Evolutionary conservation across 805 yeast species (phyloP).

Genomic region (Suhomyces pyralidae): DNA sequence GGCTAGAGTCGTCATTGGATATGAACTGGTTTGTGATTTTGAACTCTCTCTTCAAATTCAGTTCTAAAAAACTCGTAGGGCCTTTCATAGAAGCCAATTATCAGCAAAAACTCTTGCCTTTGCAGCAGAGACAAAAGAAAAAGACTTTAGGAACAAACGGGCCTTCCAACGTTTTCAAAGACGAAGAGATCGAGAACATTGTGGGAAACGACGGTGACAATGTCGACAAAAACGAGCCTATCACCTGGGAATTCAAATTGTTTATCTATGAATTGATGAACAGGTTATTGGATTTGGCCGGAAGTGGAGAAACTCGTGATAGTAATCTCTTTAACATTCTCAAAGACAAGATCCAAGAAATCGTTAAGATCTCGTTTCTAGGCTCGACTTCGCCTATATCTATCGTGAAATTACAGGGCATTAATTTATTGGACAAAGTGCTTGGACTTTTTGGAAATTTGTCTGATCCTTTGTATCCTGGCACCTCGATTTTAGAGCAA

Average conservation of each 20-base stretch:
- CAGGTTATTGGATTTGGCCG: conserved; percentile 40
- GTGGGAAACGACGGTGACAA: conserved; percentile 31
- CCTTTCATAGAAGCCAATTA: conserved; percentile 37
- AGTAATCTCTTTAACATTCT: conserved; percentile 38
- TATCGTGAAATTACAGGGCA: conserved; percentile 60
- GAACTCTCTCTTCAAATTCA: conserved; percentile 46
- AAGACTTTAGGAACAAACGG: conserved; percentile 14
- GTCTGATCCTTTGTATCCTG: conserved; percentile 70
- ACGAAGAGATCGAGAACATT: conserved; percentile 41
- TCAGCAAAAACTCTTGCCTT: conserved; percentile 40
- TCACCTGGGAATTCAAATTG: conserved; percentile 55
- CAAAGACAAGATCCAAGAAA: conserved; percentile 51
- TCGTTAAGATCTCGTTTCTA: conserved; percentile 74
- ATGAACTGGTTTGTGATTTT: conserved; percentile 59
- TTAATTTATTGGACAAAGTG: conserved; percentile 61
- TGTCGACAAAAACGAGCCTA: conserved; percentile 51
- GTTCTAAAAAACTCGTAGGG: conserved; percentile 41
- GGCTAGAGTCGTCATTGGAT: conserved; percentile 54
- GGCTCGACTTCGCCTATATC: conserved; percentile 74
- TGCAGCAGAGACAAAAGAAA: conserved; percentile 42
- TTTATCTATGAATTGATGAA: conserved; percentile 47
- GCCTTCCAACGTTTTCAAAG: conserved; percentile 31
- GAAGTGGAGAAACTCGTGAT: conserved; percentile 29
- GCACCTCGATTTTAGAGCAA: conserved; percentile 73
- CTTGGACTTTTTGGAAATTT: conserved; percentile 58